These are phyloP conservation scores for Vigna reflexopilosa DNA, from an alignment of 306 rosid species.

Conservation along the genomic window DNA sequence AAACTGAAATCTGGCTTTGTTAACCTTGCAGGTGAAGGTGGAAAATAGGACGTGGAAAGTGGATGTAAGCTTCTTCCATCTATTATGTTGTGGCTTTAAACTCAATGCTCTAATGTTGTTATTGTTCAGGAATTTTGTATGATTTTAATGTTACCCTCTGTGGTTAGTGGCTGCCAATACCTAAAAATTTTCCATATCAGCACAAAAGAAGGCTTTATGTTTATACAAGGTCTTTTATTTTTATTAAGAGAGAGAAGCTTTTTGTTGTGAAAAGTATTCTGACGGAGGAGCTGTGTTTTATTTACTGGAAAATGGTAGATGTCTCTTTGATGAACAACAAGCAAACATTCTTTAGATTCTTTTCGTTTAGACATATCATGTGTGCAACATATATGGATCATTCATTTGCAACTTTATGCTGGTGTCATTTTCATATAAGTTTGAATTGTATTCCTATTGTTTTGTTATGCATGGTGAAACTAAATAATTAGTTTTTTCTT, in stretches of 20 bases:
- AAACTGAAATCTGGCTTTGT: neutral
- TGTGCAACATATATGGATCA: neutral
- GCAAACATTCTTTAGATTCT: neutral
- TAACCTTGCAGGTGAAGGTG: slow-evolving; percentile 84
- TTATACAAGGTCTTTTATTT: neutral
- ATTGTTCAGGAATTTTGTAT: neutral
- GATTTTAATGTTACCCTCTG: neutral
- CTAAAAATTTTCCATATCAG: neutral
- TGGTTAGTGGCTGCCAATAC: neutral
- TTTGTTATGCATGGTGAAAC: slow-evolving; percentile 1
- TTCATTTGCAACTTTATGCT: neutral
- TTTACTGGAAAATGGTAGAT: slow-evolving; percentile 3
- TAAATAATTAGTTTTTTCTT: neutral
- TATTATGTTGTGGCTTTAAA: neutral
- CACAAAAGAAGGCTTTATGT: neutral
- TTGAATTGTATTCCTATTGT: neutral
- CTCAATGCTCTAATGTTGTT: neutral
- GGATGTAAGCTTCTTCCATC: slow-evolving; percentile 67
- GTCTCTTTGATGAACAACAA: slow-evolving; percentile 9
- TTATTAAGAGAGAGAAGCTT: neutral
- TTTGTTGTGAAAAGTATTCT: neutral
- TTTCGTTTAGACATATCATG: neutral
- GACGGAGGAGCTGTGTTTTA: neutral
- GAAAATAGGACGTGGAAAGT: slow-evolving; percentile 93
- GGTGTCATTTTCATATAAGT: neutral